Conservation (phyloP, 2,329 filamentous ascomycete genomes). For the Aspergillus felis region DNA sequence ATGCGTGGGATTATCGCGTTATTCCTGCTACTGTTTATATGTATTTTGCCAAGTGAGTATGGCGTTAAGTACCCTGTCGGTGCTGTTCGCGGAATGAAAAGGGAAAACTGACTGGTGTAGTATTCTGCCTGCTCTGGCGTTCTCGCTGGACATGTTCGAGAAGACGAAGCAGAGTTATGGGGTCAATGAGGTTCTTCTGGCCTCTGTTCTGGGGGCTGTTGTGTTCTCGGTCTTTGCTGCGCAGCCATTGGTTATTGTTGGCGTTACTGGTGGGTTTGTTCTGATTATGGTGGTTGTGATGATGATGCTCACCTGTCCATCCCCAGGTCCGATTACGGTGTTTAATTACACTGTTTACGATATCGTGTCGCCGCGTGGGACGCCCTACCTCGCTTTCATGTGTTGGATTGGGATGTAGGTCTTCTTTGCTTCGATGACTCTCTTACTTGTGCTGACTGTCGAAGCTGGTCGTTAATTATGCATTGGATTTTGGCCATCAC, state of each 20-base stretch:
- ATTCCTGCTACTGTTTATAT: conserved; percentile 85
- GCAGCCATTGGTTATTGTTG: conserved; percentile 85
- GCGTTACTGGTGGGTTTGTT: conserved; percentile 64
- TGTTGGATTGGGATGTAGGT: conserved; percentile 76
- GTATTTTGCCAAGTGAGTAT: conserved; percentile 83
- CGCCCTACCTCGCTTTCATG: conserved; percentile 86
- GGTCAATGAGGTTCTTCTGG: conserved; percentile 85
- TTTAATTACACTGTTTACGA: conserved; percentile 94
- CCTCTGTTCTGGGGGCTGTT: conserved; percentile 76
- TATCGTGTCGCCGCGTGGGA: conserved; percentile 72
- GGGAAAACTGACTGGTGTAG: conserved; percentile 41
- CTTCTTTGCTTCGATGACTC: neutral
- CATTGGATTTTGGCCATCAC: conserved; percentile 80
- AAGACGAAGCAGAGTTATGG: conserved; percentile 82
- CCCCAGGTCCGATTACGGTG: conserved; percentile 74
- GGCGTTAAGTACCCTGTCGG: neutral
- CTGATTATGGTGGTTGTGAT: neutral
- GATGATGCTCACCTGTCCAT: neutral
- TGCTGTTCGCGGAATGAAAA: neutral
- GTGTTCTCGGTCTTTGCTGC: conserved; percentile 77
- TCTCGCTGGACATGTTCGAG: conserved; percentile 89
- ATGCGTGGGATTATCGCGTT: conserved; percentile 88
- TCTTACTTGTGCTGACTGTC: neutral
- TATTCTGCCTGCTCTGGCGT: conserved; percentile 81
- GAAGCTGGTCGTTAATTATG: conserved; percentile 74